Evolutionary conservation across 345 rosid species (phyloP), one percentile per base, ranked within the genome.

Genomic region (Eucalyptus pauciflora): DNA sequence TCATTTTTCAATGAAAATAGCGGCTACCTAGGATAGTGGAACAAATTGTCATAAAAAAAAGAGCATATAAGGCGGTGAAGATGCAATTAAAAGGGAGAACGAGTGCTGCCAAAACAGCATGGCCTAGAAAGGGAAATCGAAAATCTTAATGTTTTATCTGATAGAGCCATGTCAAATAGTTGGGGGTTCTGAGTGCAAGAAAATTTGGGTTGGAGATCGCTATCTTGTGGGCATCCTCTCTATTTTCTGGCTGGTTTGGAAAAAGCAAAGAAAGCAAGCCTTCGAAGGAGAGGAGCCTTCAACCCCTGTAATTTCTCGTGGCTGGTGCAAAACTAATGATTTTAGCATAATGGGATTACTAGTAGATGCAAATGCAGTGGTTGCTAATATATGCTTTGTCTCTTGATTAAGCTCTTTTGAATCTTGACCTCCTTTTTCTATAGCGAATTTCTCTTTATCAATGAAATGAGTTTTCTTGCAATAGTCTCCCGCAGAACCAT

Each of bases 181-280:
- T 0, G n/a, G 31, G 69, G 29, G 31, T 27, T 27, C 1, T 60
- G 69, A 60, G 69, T 60, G 31, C 31, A 0, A 60, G 2, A 27
- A 60, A 60, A 60, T 60, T 60, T 5, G 69, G 15, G 69, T 27
- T 60, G 69, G 31, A 60, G 31, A 60, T 60, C n/a, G 1, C 31
- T 13, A 60, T 12, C 31, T 60, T 60, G 69, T 0, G 31, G n/a
- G 69, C 31, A 60, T 60, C 69, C 15, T 12, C 62, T 22, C 31
- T 60, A 27, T 25, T 60, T 60, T 60, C 69, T 27, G 69, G 69
- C 31, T 60, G 69, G 69, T 13, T 60, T 60, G 31, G 29, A 58
- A 58, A 25, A 58, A 58, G 64, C n/a, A 25, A 25, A 58, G n/a
- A 24, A 1, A 58, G n/a, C 14, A 24, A 58, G n/a, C 64, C 64